Evolutionary conservation across 2,329 filamentous ascomycete species (phyloP).

Genomic region (Trichophyton benhamiae): DNA sequence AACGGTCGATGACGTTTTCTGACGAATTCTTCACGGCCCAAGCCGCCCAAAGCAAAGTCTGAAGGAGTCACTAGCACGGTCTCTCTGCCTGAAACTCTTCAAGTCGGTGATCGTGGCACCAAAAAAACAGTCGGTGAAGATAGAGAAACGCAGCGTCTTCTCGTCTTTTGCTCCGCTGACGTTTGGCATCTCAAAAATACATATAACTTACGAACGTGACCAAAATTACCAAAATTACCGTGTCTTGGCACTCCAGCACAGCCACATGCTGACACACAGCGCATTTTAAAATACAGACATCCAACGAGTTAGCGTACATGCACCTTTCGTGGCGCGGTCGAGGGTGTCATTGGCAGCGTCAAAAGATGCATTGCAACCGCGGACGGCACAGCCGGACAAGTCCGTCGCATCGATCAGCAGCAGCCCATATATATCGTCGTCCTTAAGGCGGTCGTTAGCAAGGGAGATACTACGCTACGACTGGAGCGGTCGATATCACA

Average conservation of each 20-base stretch:
- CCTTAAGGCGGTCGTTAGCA: neutral
- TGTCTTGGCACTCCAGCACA: neutral
- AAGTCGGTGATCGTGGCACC: neutral
- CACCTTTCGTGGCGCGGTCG: neutral
- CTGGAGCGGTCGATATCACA: neutral
- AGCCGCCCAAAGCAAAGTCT: neutral
- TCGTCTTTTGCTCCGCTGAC: neutral
- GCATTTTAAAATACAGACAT: neutral
- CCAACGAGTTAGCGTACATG: neutral
- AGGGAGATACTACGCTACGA: neutral
- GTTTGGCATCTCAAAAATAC: neutral
- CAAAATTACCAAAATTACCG: neutral
- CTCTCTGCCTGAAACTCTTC: neutral
- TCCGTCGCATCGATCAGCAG: constrained; percentile 2
- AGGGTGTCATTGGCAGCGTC: neutral
- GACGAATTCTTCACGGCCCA: neutral
- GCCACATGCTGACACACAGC: neutral
- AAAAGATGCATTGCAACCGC: neutral
- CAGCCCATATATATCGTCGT: neutral
- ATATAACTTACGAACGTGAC: neutral
- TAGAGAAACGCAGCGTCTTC: neutral
- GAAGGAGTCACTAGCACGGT: neutral
- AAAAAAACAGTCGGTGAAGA: neutral
- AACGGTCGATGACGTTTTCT: neutral
- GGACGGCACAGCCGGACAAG: constrained; percentile 1